Percentiles rank a stretch among this genome's conserved stretches.
These are phyloP conservation scores for Grosmannia penicillata DNA, from an alignment of 2,329 filamentous ascomycete genomes.

Conservation along the genomic window DNA sequence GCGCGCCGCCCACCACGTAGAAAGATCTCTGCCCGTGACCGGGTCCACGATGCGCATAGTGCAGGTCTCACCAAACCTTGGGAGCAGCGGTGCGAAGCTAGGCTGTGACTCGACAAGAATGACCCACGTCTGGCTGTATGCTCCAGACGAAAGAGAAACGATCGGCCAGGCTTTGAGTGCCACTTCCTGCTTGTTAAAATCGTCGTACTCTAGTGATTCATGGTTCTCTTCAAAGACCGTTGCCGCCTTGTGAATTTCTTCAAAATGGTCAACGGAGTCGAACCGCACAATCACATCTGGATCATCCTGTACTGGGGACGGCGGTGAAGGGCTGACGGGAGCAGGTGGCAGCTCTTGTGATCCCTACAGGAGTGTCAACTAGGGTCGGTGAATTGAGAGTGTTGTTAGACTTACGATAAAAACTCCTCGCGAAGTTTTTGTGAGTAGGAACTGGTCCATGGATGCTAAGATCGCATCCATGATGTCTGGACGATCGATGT, in stretches of 20 bases:
- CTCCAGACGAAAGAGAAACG: background rate
- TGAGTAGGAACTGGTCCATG: slow-evolving; percentile 1
- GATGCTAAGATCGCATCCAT: background rate
- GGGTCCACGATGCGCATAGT: slow-evolving; percentile 4
- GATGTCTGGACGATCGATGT: slow-evolving; percentile 2
- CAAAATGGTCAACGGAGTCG: slow-evolving; percentile 7
- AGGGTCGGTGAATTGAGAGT: background rate
- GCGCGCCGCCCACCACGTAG: slow-evolving; percentile 7
- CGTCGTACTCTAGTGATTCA: slow-evolving; percentile 14
- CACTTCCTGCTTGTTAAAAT: slow-evolving; percentile 19
- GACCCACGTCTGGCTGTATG: slow-evolving; percentile 8
- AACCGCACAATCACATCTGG: slow-evolving; percentile 5
- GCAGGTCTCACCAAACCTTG: slow-evolving; percentile 8
- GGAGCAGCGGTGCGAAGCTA: slow-evolving; percentile 2
- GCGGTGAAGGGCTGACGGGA: background rate
- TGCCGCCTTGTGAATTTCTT: slow-evolving; percentile 4
- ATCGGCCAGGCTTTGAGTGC: slow-evolving; percentile 9
- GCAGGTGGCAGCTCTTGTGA: background rate
- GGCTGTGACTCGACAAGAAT: slow-evolving; percentile 6
- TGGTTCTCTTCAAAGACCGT: slow-evolving; percentile 8
- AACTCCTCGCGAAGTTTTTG: slow-evolving; percentile 2
- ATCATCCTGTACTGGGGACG: background rate
- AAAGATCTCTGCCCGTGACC: background rate
- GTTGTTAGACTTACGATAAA: slow-evolving; percentile 2
- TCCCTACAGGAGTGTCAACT: background rate